phyloP scores from a whole-genome alignment of 768 basidiomycete genomes.

The Coprinopsis strossmayeri region DNA sequence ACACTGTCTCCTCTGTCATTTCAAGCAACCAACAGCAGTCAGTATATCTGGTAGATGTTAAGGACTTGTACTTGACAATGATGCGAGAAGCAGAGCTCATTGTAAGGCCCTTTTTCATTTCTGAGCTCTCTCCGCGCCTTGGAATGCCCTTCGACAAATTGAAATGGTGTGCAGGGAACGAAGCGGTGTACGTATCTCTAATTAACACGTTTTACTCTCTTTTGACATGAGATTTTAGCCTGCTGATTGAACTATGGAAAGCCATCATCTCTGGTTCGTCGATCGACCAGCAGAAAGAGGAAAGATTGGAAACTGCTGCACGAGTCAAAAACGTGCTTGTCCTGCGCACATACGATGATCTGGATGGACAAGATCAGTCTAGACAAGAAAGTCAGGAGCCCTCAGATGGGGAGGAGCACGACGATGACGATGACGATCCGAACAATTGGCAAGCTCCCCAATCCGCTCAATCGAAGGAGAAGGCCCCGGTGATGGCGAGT shows the following conservation, averaged over 20 bases:
- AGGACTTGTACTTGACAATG: background rate
- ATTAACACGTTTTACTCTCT: background rate
- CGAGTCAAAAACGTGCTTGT: background rate
- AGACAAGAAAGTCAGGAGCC: background rate
- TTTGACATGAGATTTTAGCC: background rate
- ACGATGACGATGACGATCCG: background rate
- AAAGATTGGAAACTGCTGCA: background rate
- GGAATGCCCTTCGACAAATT: too few relatives aligned
- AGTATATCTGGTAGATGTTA: background rate
- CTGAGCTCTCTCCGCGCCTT: background rate
- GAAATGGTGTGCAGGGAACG: conserved; percentile 2
- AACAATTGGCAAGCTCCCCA: background rate
- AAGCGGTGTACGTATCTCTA: background rate
- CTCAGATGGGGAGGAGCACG: background rate
- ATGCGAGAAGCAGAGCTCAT: background rate
- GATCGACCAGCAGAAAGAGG: background rate
- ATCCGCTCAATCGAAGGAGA: background rate
- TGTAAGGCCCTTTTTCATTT: background rate
- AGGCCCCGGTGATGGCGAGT: background rate
- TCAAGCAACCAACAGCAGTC: background rate
- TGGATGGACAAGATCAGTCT: background rate
- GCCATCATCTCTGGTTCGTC: background rate
- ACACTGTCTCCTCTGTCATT: background rate
- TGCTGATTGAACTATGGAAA: background rate
- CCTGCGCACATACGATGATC: background rate